phyloP scores from a whole-genome alignment of 2,329 filamentous ascomycete species.

The Teratosphaeria zuluensis region DNA sequence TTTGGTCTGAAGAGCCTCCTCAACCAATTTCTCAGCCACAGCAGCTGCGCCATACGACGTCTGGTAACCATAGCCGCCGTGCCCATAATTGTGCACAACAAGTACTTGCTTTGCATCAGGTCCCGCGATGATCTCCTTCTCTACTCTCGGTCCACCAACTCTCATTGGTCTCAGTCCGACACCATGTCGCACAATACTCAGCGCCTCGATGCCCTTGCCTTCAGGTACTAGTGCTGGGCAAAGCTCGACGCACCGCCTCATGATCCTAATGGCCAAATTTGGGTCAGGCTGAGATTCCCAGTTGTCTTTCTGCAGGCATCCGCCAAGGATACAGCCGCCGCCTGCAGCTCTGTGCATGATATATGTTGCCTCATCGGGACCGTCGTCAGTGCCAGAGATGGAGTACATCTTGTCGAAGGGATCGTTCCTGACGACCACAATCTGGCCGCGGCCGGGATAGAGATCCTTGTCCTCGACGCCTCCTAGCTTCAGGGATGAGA shows the following conservation, averaged over 20 bases:
- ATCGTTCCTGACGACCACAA: constrained; percentile 73
- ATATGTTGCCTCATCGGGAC: constrained; percentile 62
- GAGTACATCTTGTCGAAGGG: constrained; percentile 55
- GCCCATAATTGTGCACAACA: constrained; percentile 75
- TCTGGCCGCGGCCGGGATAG: constrained; percentile 70
- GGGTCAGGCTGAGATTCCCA: constrained; percentile 75
- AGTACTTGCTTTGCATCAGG: constrained; percentile 29
- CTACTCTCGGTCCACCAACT: constrained; percentile 63
- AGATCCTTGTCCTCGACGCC: constrained; percentile 70
- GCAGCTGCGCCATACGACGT: constrained; percentile 34
- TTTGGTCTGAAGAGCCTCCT: constrained; percentile 18
- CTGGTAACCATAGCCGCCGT: constrained; percentile 67
- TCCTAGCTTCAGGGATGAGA: constrained; percentile 64
- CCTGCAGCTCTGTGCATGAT: constrained; percentile 69
- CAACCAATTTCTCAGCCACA: constrained; percentile 31
- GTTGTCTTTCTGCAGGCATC: constrained; percentile 67
- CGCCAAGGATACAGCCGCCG: constrained; percentile 82
- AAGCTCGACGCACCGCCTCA: constrained; percentile 61
- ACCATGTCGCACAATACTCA: constrained; percentile 70
- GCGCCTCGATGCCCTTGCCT: constrained; percentile 59
- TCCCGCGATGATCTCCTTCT: constrained; percentile 57
- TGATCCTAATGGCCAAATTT: constrained; percentile 71
- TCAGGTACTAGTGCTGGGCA: constrained; percentile 52
- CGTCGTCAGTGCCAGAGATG: constrained; percentile 64
- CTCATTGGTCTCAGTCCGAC: constrained; percentile 73